These are phyloP conservation scores for Polytrichum formosum DNA, from an alignment of 225 moss, liverwort and hornwort genomes.

Conservation along the genomic window DNA sequence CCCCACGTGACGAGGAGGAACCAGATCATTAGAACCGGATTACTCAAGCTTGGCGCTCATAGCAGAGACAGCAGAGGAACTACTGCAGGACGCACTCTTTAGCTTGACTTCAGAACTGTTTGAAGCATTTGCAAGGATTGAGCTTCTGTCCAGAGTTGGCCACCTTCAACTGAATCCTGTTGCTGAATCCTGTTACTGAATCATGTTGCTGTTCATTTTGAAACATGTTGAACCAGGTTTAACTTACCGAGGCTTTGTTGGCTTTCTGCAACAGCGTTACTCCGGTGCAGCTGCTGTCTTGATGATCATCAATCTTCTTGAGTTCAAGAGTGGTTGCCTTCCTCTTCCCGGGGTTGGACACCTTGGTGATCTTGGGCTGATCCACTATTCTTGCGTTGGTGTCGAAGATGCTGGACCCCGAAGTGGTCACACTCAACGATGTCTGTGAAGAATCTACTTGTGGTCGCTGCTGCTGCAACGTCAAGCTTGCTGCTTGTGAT, in stretches of 20 bases:
- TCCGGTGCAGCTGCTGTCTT: not conserved
- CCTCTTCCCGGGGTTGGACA: not conserved
- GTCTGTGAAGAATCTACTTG: not conserved
- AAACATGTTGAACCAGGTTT: too few relatives aligned
- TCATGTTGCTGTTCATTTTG: too few relatives aligned
- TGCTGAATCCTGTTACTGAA: too few relatives aligned
- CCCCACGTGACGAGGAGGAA: conserved; percentile 1
- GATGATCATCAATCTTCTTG: conserved; percentile 1
- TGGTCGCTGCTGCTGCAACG: not conserved
- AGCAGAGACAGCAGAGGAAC: conserved; percentile 45
- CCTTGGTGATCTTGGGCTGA: not conserved
- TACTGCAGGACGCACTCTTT: conserved; percentile 56
- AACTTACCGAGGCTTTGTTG: too few relatives aligned
- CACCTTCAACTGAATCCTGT: too few relatives aligned
- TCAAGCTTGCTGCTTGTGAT: too few relatives aligned
- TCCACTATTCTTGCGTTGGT: not conserved
- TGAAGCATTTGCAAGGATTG: conserved; percentile 6
- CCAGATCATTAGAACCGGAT: conserved; percentile 23
- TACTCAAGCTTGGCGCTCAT: conserved; percentile 37
- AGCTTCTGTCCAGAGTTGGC: too few relatives aligned
- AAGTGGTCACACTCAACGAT: not conserved
- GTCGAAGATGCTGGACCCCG: not conserved
- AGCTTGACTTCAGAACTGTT: conserved; percentile 48
- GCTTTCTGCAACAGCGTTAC: too few relatives aligned
- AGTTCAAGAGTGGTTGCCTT: not conserved